Percentiles rank a stretch among this genome's conserved stretches.
These are phyloP conservation scores for Dalechampia spathulata DNA, from an alignment of 441 rosid genomes.

Conservation along the genomic window DNA sequence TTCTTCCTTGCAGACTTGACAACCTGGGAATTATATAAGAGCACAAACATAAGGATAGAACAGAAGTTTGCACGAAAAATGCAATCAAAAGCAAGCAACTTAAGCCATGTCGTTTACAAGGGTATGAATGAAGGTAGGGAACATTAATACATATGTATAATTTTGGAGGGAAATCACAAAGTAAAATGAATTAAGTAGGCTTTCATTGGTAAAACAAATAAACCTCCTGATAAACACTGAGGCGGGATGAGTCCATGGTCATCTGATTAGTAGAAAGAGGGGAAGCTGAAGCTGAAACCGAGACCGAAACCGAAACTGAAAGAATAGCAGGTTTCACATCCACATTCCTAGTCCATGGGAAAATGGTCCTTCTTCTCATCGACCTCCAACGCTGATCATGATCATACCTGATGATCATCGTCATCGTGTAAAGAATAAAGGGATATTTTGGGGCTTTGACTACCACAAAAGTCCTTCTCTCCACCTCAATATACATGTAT, in stretches of 20 bases:
- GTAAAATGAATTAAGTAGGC: neutral
- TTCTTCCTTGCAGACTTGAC: conserved; percentile 49
- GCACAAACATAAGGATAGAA: conserved; percentile 7
- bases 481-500: conserved; percentile 20
- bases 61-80: neutral
- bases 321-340: conserved; percentile 19
- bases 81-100: neutral
- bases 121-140: neutral
- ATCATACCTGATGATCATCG: conserved; percentile 74
- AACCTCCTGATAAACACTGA: conserved; percentile 71
- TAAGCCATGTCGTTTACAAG: neutral
- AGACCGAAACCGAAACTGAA: conserved; percentile 47
- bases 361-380: conserved; percentile 36
- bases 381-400: conserved; percentile 35
- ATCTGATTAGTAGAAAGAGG: conserved; percentile 54
- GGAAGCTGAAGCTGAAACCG: conserved; percentile 55
- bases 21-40: conserved; percentile 32
- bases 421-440: conserved; percentile 53
- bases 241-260: conserved; percentile 46
- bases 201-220: conserved; percentile 24
- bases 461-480: conserved; percentile 33
- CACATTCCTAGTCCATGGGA: conserved; percentile 29
- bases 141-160: neutral
- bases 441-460: conserved; percentile 22
- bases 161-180: too few relatives aligned